Evolutionary conservation across 2,329 filamentous ascomycete species (phyloP), one percentile per base, ranked within the genome.

Genomic region (Nothomitra cinnamomea): DNA sequence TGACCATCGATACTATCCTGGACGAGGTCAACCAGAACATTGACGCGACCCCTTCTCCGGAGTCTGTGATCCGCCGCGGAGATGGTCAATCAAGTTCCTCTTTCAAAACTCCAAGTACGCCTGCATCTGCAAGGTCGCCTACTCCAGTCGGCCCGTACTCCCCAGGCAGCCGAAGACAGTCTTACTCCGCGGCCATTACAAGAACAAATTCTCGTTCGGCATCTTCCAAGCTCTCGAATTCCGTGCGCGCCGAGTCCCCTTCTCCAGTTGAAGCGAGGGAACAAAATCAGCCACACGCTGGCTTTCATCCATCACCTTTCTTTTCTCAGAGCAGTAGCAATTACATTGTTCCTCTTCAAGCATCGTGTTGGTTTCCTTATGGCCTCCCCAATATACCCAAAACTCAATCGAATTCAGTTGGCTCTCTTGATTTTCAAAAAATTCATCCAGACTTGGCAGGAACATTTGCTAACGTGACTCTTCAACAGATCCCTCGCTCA

Each of bases 401-500:
- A 50, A 57, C 40, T 56, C 45, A 32, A 56, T 55, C 56, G 54
- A 51, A 52, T 59, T 60, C 53, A 54, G 56, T 57, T 28, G 5
- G 6, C 43, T 40, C 28, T 53, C 49, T 45, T 40, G 28, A 13
- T 36, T 41, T 24, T 43, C 21, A n/a, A 12, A 52, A 15, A 36
- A 22, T 17, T 22, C 21, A 25, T 49, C 40, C 51, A 47, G 19
- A 48, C 19, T 54, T 52, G 19, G 38, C 47, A 35, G 22, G 40
- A 45, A 56, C 24, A 53, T 52, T 53, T 40, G 6, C 41, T 36
- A 28, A 43, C 3, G 8, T 35, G 15, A 48, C 40, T 55, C 38
- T 53, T 38, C 21, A 17, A 25, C 59, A 80, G 78, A 80, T 65
- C 77, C 78, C 32, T 76, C 73, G 22, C 66, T 80, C 38, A 76